Evolutionary conservation across 2,329 filamentous ascomycete species (phyloP).

Genomic region (Paecilomyces sp.): DNA sequence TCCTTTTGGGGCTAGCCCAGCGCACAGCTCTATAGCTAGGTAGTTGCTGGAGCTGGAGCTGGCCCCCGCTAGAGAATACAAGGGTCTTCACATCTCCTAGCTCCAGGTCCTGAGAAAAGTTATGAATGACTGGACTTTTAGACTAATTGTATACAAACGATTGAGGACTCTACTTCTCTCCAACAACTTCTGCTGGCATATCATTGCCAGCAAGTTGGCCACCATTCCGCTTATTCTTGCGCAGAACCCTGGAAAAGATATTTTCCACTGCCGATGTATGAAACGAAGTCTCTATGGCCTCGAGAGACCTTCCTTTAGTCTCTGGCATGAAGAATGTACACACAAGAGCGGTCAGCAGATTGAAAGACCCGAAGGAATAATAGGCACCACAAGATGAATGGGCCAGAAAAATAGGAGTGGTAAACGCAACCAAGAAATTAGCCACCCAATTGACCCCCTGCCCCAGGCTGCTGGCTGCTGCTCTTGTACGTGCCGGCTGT

Average conservation of each 20-base stretch:
- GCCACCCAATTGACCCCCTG: conserved; percentile 3
- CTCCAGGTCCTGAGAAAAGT: too few species aligned
- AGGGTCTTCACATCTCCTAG: too few species aligned
- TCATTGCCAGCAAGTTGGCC: background rate
- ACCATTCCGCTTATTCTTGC: background rate
- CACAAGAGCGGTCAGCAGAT: background rate
- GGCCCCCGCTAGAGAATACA: too few species aligned
- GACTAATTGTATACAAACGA: background rate
- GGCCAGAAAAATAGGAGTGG: background rate
- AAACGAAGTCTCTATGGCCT: background rate
- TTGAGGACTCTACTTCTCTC: background rate
- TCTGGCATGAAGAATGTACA: background rate
- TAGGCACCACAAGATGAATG: background rate
- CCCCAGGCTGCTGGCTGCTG: background rate
- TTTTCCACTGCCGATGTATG: background rate
- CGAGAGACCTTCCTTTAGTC: background rate
- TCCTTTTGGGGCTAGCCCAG: too few species aligned
- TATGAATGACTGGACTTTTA: background rate
- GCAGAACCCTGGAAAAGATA: background rate
- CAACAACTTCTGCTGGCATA: background rate
- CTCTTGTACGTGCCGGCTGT: conserved; percentile 1
- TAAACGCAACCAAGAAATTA: background rate
- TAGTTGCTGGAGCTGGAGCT: too few species aligned
- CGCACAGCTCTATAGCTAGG: too few species aligned
- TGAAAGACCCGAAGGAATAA: background rate